Evolutionary conservation across 306 rosid genomes (phyloP), one percentile per base, ranked within the genome.

Genomic region (Elaeagnus macrophylla): DNA sequence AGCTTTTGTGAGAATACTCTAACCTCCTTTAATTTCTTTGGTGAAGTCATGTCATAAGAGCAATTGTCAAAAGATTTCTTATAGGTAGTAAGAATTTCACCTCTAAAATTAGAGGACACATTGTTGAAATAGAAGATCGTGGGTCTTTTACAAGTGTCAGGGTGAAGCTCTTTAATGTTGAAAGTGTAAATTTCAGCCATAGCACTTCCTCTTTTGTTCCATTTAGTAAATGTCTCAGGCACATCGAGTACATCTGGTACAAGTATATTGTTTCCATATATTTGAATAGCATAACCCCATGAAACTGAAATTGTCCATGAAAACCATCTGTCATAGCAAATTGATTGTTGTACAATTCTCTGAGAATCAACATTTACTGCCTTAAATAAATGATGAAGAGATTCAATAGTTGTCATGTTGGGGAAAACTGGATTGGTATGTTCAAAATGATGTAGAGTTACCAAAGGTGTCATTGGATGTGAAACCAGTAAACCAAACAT

Each of bases 271-370:
- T 59, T 61, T 0, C 76, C 79, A 43, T 69, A 71, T 39, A 91
- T 68, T 58, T 91, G 96, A 71, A 91, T 84, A 11, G 97, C 89
- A n/a, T 86, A 91, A 18, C 97, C 96, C 97, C 97, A 86, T 8
- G 97, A 83, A 37, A 91, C 91, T 5, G 80, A 71, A 38, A 91
- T 56, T 18, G 97, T 91, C 96, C 95, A 91, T 6, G 80, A 68
- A 61, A 73, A 83, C 94, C 86, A 71, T 40, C 64, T 81, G 56
- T 91, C 83, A 38, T 91, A 91, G 71, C 97, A 91, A 5, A 91
- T 54, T 10, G 91, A 60, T 64, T 82, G 95, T 36, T 91, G 96
- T 36, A 91, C 39, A 18, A 82, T 53, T 69, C 97, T 78, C 53
- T 80, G 85, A 8, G 97, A 69, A 66, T 91, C 97, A 9, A 75